Conservation (phyloP, 2,329 filamentous ascomycete species). For the Colletotrichum sp. region DNA sequence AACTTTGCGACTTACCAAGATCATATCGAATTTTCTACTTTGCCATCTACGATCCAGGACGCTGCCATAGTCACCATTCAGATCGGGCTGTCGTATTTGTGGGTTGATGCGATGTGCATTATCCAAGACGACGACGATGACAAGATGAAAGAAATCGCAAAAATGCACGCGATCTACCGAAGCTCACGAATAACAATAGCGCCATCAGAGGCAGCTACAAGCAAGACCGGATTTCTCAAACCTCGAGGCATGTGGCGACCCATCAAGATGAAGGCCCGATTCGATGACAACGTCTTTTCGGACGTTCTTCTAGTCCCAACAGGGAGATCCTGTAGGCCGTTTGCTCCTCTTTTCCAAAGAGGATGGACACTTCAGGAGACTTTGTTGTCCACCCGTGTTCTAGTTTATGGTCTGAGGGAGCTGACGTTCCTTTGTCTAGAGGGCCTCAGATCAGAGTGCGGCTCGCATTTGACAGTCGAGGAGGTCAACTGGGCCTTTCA, state of each 20-base stretch:
- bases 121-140: conserved; percentile 5
- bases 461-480: not conserved
- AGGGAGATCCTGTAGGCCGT: not conserved
- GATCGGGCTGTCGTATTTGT: conserved; percentile 13
- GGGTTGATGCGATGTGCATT: conserved; percentile 21
- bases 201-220: not conserved
- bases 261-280: not conserved
- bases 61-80: not conserved
- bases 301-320: not conserved
- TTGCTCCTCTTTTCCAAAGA: not conserved
- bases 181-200: not conserved
- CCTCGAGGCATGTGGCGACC: not conserved
- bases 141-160: not conserved
- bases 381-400: not conserved
- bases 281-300: not conserved
- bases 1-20: not conserved
- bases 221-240: not conserved
- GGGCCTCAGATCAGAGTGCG: not conserved
- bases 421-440: not conserved
- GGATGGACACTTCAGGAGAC: not conserved
- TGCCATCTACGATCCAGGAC: not conserved
- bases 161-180: not conserved
- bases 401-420: not conserved
- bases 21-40: not conserved
- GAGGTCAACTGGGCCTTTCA: not conserved